phyloP scores from a whole-genome alignment of 164 flowering plant species.

The Nymphaea thermarum region DNA sequence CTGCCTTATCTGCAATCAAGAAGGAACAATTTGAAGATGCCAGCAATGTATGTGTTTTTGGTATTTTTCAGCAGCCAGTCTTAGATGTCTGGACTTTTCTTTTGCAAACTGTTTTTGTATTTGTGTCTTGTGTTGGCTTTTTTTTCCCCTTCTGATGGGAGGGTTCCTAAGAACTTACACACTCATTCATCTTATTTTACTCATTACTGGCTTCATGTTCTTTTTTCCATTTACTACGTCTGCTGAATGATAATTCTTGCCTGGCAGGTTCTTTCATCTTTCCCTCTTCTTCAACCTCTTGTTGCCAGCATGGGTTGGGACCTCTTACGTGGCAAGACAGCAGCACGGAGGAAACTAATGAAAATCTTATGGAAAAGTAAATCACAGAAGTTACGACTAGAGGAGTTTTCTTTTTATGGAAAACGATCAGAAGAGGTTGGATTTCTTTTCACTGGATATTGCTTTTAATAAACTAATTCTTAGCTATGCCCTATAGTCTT shows the following conservation, averaged over 20 bases:
- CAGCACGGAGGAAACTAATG: slow-evolving; percentile 59
- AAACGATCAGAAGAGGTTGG: slow-evolving; percentile 69
- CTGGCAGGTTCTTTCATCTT: slow-evolving; percentile 55
- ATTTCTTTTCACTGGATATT: background rate
- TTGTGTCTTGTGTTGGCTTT: too few relatives aligned
- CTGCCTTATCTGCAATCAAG: slow-evolving; percentile 66
- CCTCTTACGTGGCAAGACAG: slow-evolving; percentile 74
- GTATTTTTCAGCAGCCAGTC: too few relatives aligned
- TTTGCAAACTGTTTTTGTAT: too few relatives aligned
- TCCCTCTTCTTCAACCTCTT: slow-evolving; percentile 89
- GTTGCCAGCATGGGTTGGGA: slow-evolving; percentile 99
- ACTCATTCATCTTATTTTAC: too few relatives aligned
- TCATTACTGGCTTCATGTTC: too few relatives aligned
- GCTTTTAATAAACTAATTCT: slow-evolving; percentile 3
- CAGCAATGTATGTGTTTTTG: slow-evolving; percentile 46
- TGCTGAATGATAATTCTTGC: background rate
- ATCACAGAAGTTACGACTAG: slow-evolving; percentile 62
- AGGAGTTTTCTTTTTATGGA: slow-evolving; percentile 50
- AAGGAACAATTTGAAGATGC: slow-evolving; percentile 77
- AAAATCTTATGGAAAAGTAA: slow-evolving; percentile 76
- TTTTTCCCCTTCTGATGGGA: too few relatives aligned
- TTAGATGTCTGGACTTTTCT: too few relatives aligned
- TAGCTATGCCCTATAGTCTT: slow-evolving; percentile 1
- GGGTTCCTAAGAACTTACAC: too few relatives aligned
- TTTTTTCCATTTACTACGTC: too few relatives aligned